These are phyloP conservation scores for Saccharomyces pastorianus DNA, from an alignment of 1,139 yeast genomes.

Conservation along the genomic window DNA sequence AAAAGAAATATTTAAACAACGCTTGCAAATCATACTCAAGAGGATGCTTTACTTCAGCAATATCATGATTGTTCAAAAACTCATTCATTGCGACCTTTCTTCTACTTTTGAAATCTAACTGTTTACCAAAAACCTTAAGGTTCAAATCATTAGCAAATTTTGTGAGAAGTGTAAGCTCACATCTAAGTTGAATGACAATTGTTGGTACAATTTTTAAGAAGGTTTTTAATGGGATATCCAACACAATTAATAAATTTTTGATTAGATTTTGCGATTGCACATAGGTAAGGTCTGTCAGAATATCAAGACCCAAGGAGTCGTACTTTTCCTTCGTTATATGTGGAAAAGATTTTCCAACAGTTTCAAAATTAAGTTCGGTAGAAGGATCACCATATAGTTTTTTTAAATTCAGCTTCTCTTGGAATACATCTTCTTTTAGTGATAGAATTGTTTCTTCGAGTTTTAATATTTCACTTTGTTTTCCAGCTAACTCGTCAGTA, in stretches of 20 bases:
- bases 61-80: constrained; percentile 12
- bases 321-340: constrained; percentile 15
- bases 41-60: constrained; percentile 20
- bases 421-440: neutral
- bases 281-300: constrained; percentile 22
- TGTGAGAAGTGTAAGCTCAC: constrained; percentile 24
- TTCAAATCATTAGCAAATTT: constrained; percentile 28
- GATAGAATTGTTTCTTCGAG: neutral
- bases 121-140: constrained; percentile 18
- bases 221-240: constrained; percentile 31
- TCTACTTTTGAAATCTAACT: constrained; percentile 14
- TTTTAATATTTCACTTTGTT: neutral
- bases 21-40: constrained; percentile 5
- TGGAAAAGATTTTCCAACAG: constrained; percentile 8
- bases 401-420: neutral
- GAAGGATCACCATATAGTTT: constrained; percentile 10
- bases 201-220: constrained; percentile 24
- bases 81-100: constrained; percentile 16
- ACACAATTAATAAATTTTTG: constrained; percentile 25
- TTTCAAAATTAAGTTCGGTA: constrained; percentile 10
- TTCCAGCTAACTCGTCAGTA: neutral
- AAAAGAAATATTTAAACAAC: neutral
- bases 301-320: constrained; percentile 21
- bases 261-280: constrained; percentile 29
- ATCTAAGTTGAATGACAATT: constrained; percentile 22